Evolutionary conservation across 805 yeast genomes (phyloP).

Genomic region (Starmera pachycereana): DNA sequence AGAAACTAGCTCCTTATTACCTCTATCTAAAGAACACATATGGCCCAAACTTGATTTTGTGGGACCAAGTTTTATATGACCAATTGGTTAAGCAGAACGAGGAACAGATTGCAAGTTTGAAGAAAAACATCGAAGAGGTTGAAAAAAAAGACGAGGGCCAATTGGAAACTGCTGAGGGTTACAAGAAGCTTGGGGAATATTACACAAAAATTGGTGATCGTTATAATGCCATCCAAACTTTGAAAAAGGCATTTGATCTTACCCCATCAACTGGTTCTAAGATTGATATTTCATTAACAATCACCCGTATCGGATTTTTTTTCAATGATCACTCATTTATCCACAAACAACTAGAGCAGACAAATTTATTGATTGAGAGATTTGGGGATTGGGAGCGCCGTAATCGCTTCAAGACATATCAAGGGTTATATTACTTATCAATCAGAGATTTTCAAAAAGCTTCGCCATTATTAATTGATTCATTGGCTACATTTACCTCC

Average conservation of each 20-base stretch:
- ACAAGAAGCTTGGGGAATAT: conserved; percentile 78
- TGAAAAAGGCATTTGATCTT: conserved; percentile 63
- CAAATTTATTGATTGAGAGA: conserved; percentile 70
- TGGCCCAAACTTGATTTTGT: conserved; percentile 30
- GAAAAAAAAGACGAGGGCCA: conserved; percentile 73
- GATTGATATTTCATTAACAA: conserved; percentile 75
- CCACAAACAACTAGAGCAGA: conserved; percentile 62
- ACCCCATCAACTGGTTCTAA: conserved; percentile 85
- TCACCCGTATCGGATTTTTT: conserved; percentile 84
- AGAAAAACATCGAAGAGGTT: conserved; percentile 34
- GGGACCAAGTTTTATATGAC: conserved; percentile 52
- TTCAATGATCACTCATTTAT: conserved; percentile 67
- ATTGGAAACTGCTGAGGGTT: conserved; percentile 64
- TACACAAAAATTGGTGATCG: conserved; percentile 81
- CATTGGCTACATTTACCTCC: conserved; percentile 91
- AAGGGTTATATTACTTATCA: conserved; percentile 75
- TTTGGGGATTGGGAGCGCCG: conserved; percentile 99
- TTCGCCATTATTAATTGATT: conserved; percentile 74
- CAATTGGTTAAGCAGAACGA: conserved; percentile 43
- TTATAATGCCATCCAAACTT: conserved; percentile 52
- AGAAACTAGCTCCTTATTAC: conserved; percentile 78
- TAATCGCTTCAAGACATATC: conserved; percentile 85
- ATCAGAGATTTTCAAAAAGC: conserved; percentile 84
- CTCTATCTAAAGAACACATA: conserved; percentile 47
- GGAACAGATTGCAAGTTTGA: conserved; percentile 36